Base-by-base conservation (phyloP, 768 basidiomycete species). In the Russula earlei region DNA sequence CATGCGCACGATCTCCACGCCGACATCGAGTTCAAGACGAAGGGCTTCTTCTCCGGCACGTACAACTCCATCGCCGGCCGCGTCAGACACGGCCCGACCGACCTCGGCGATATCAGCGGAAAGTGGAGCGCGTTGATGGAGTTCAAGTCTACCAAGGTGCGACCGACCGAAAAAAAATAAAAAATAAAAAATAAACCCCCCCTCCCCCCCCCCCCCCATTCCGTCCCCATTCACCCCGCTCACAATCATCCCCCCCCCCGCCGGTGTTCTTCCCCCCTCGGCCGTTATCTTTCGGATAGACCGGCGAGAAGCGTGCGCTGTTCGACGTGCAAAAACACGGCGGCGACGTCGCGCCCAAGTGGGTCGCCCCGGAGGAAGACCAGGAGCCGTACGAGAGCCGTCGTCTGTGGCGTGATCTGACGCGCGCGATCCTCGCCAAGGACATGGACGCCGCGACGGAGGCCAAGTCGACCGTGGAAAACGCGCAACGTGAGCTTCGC, bases 31-130 rank as follows among this genome's bases (percentile, higher is more conserved):
- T 99, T 98, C 77, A 98, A 97, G 78, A 94, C 93, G 38, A 98
- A 96, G 82, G 95, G 95, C 19, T 97, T 95, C 77, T 96, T 97
- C 71, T 93, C 92, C 1, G 96, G 96, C 22, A 87, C 88, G 53
- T 95, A 98, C 75, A 98, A 99, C 67, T 83, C 85, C 36, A 79
- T 99, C 56, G 69, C 81, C 5, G 96, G 96, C 10, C 81, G 83
- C 62, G 77, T 97, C 63, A 84, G 85, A 60, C 78, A 75, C 48
- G 75, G 78, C 12, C 71, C 74, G 25, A 71, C 71, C 6, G 87
- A 90, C 2, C 73, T 89, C 14, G 96, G 94, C 5, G 93, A 97
- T 66, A 71, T 99, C 36, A 79, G 79, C 14, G 96, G 96, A 27
- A 80, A 85, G 67, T 99, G 96, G 96, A 90, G 83, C 67, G 82